phyloP scores from a whole-genome alignment of 805 yeast species.

The Metschnikowia reukaufii region DNA sequence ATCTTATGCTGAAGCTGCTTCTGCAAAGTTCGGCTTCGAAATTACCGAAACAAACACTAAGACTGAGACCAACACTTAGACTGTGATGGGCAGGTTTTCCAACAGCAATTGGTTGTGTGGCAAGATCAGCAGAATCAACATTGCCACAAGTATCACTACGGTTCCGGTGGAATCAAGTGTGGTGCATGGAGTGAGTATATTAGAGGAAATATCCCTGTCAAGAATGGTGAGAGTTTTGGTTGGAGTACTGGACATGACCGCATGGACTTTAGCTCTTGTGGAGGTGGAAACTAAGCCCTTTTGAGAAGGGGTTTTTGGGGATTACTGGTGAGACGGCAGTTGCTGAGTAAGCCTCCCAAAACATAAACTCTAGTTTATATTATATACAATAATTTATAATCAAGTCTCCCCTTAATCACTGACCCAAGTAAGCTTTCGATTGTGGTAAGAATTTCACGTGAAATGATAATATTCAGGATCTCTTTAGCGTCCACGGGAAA shows the following conservation, averaged over 20 bases:
- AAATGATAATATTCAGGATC: no score
- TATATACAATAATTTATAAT: no score
- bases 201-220: slow-evolving; percentile 7
- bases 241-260: slow-evolving; percentile 9
- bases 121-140: slow-evolving; percentile 1
- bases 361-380: no score
- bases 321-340: no score
- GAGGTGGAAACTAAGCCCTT: no score
- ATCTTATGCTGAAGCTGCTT: background rate
- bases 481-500: no score
- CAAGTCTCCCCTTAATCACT: no score
- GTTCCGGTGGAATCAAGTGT: background rate
- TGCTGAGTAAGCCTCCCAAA: no score
- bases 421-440: no score
- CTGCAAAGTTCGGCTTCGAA: background rate
- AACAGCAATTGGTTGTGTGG: slow-evolving; percentile 1
- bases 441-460: no score
- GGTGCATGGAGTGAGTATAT: slow-evolving; percentile 5
- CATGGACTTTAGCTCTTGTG: slow-evolving; percentile 7
- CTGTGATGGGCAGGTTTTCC: slow-evolving; percentile 8
- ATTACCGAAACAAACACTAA: background rate
- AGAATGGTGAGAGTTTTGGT: slow-evolving; percentile 4
- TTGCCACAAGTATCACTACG: background rate
- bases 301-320: no score
- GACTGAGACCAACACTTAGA: background rate